Evolutionary conservation across 257 asterid genomes (phyloP).

Genomic region (Gynochthodes officinalis): DNA sequence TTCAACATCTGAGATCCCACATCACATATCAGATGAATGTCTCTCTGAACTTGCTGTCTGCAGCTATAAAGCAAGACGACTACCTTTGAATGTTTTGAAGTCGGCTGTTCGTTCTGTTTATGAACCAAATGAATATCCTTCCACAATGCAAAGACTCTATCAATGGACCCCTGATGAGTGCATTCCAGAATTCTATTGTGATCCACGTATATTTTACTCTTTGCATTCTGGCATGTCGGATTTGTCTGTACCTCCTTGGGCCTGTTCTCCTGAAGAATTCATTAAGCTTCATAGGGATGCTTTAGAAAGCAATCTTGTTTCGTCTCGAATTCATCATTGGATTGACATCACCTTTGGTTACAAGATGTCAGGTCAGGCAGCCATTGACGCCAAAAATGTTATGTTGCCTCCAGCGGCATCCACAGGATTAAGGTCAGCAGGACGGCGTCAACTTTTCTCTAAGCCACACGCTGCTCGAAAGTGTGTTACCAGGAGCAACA

Average conservation of each 20-base stretch:
- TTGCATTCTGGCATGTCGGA: constrained; percentile 90
- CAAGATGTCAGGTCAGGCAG: constrained; percentile 92
- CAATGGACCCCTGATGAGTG: constrained; percentile 99
- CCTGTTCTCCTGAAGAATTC: constrained; percentile 76
- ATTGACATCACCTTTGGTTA: constrained; percentile 94
- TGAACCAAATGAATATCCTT: constrained; percentile 98
- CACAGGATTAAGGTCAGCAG: constrained; percentile 53
- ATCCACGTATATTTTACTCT: constrained; percentile 75
- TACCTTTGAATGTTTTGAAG: constrained; percentile 78
- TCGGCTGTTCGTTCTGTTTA: constrained; percentile 95
- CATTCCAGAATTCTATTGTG: constrained; percentile 94
- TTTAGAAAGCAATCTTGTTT: constrained; percentile 69
- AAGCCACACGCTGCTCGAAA: constrained; percentile 87
- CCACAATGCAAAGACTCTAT: constrained; percentile 91
- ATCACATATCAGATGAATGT: constrained; percentile 97
- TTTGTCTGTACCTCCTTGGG: constrained; percentile 93
- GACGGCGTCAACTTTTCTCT: constrained; percentile 87
- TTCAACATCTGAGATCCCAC: constrained; percentile 92
- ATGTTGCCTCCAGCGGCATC: constrained; percentile 76
- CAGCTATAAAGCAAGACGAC: constrained; percentile 95
- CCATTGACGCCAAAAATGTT: constrained; percentile 86
- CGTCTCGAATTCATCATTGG: constrained; percentile 81
- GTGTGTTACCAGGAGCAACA: constrained; percentile 26
- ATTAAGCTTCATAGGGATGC: constrained; percentile 83
- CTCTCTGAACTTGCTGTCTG: constrained; percentile 98